These are phyloP conservation scores for Yamadazyma kitorensis DNA, from an alignment of 805 yeast species.

Conservation along the genomic window DNA sequence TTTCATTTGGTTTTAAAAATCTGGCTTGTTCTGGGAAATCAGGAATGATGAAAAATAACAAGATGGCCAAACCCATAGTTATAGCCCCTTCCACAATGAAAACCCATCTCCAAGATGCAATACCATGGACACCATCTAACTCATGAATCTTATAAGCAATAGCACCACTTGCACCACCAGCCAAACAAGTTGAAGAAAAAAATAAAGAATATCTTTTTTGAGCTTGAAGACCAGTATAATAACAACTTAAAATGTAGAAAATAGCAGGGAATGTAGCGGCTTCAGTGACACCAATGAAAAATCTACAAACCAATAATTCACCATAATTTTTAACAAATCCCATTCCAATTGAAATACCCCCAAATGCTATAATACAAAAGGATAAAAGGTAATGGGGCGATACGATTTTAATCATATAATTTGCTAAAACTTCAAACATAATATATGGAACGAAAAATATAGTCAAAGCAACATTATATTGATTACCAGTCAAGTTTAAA, in stretches of 20 bases:
- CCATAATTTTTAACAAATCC: slow-evolving; percentile 62
- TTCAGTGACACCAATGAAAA: slow-evolving; percentile 66
- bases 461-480: slow-evolving; percentile 63
- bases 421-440: slow-evolving; percentile 61
- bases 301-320: slow-evolving; percentile 58
- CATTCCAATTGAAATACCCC: slow-evolving; percentile 61
- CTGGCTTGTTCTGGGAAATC: slow-evolving; percentile 72
- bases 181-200: slow-evolving; percentile 68
- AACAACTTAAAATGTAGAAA: slow-evolving; percentile 65
- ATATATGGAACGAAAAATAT: slow-evolving; percentile 73
- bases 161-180: slow-evolving; percentile 79
- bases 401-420: slow-evolving; percentile 55
- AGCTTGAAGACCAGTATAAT: slow-evolving; percentile 62
- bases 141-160: slow-evolving; percentile 64
- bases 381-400: slow-evolving; percentile 67
- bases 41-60: slow-evolving; percentile 50
- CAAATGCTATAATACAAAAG: slow-evolving; percentile 58
- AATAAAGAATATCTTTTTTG: slow-evolving; percentile 68
- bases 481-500: slow-evolving; percentile 52
- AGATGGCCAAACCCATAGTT: slow-evolving; percentile 32
- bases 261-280: slow-evolving; percentile 75
- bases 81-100: slow-evolving; percentile 48
- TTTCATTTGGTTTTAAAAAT: slow-evolving; percentile 48
- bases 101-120: slow-evolving; percentile 50
- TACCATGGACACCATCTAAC: slow-evolving; percentile 44